Percentiles rank a stretch among this genome's conserved stretches.
Evolutionary conservation across 495 filamentous ascomycete species (phyloP).

Genomic region (Oleoguttula mirabilis): DNA sequence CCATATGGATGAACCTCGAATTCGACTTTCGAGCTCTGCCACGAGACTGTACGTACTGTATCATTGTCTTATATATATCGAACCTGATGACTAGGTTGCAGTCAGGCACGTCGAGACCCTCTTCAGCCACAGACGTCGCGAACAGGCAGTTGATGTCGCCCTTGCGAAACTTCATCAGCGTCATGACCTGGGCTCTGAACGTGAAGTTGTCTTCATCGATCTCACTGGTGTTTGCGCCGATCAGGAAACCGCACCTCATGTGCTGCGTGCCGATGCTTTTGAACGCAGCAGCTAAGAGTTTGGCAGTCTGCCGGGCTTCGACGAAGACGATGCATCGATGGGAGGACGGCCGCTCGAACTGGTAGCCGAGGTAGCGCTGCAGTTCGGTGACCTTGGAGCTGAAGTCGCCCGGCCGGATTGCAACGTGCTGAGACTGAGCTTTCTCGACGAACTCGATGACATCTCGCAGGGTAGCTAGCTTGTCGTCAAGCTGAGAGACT

Average conservation of each 20-base stretch:
- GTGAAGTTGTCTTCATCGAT: slow-evolving; percentile 47
- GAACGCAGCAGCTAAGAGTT: slow-evolving; percentile 55
- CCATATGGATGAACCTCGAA: slow-evolving; percentile 76
- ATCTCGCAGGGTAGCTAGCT: slow-evolving; percentile 45
- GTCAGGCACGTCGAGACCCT: slow-evolving; percentile 90
- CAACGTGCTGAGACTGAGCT: slow-evolving; percentile 17
- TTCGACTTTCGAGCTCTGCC: slow-evolving; percentile 69
- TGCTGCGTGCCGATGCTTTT: slow-evolving; percentile 41
- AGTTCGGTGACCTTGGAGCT: slow-evolving; percentile 66
- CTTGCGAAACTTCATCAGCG: slow-evolving; percentile 62
- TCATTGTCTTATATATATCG: slow-evolving; percentile 80
- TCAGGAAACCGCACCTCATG: slow-evolving; percentile 53
- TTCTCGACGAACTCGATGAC: slow-evolving; percentile 33
- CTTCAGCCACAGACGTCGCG: slow-evolving; percentile 85
- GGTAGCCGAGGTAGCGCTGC: slow-evolving; percentile 39
- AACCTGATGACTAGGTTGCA: slow-evolving; percentile 87
- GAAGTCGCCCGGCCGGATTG: slow-evolving; percentile 31
- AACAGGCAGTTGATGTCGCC: slow-evolving; percentile 80
- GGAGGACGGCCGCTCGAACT: slow-evolving; percentile 44
- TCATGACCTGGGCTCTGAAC: slow-evolving; percentile 63
- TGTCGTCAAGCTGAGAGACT: slow-evolving; percentile 35
- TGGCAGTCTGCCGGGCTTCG: slow-evolving; percentile 62
- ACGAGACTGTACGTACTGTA: slow-evolving; percentile 90
- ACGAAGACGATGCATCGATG: slow-evolving; percentile 86
- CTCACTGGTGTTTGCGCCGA: slow-evolving; percentile 42